Conservation (phyloP, 805 yeast genomes). For the Tetrapisispora arboricola region DNA sequence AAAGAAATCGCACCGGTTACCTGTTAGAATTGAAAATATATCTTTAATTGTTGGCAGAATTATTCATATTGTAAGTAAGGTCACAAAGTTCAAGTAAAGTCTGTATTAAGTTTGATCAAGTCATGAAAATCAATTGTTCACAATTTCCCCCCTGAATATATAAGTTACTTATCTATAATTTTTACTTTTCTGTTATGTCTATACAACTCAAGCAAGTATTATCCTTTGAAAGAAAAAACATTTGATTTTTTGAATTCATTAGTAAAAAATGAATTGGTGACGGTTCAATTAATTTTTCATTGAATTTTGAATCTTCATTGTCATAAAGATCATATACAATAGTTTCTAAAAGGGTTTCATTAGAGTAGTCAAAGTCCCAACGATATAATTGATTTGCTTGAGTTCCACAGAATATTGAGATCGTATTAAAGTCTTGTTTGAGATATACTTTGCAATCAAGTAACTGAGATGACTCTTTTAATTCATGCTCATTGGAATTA, state of each 20-base stretch:
- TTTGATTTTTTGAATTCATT: background rate
- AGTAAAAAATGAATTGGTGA: background rate
- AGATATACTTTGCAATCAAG: slow-evolving; percentile 10
- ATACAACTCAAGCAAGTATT: slow-evolving; percentile 6
- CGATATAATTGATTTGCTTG: slow-evolving; percentile 11
- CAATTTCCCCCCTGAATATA: too few relatives aligned
- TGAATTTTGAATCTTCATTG: too few relatives aligned
- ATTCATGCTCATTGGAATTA: slow-evolving; percentile 3
- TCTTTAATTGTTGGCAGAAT: too few relatives aligned
- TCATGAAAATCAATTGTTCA: too few relatives aligned
- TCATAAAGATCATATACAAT: background rate
- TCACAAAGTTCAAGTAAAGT: too few relatives aligned
- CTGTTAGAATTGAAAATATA: too few relatives aligned
- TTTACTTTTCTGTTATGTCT: background rate
- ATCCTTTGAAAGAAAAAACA: slow-evolving; percentile 8
- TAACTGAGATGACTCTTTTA: slow-evolving; percentile 2
- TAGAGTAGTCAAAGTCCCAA: slow-evolving; percentile 13
- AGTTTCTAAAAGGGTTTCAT: slow-evolving; percentile 4
- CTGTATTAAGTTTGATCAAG: too few relatives aligned
- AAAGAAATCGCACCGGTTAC: too few relatives aligned
- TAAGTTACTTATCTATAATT: too few relatives aligned
- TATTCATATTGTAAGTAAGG: too few relatives aligned
- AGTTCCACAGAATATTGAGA: slow-evolving; percentile 15
- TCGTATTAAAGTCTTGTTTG: slow-evolving; percentile 1
- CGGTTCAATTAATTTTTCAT: too few relatives aligned